Conservation (phyloP, 2,329 filamentous ascomycete species). For the Claviceps capensis region DNA sequence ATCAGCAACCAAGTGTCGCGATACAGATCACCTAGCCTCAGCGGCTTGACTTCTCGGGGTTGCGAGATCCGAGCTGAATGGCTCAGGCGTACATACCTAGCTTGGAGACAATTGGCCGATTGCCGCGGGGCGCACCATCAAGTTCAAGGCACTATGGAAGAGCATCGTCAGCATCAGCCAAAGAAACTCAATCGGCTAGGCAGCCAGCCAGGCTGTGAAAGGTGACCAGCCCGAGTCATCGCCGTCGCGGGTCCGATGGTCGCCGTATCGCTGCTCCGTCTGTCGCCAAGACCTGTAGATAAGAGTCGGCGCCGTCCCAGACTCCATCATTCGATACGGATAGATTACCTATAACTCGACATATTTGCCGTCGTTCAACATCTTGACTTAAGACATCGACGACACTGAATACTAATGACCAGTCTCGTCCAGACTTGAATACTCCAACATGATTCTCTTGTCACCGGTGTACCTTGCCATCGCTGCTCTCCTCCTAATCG, state of each 20-base stretch:
- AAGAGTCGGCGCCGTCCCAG: not conserved
- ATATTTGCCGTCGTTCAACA: not conserved
- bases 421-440: not conserved
- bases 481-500: conserved; percentile 13
- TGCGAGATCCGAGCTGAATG: not conserved
- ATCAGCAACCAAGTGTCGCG: not conserved
- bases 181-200: not conserved
- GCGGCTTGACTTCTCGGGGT: not conserved
- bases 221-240: not conserved
- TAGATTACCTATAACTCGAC: no score
- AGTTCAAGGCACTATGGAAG: not conserved
- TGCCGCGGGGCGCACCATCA: not conserved
- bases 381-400: not conserved
- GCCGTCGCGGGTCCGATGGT: not conserved
- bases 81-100: no score
- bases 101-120: not conserved
- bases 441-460: conserved; percentile 13
- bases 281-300: not conserved
- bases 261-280: not conserved
- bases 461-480: conserved; percentile 14
- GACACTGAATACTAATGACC: not conserved
- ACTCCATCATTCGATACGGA: not conserved
- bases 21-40: not conserved
- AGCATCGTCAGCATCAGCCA: not conserved
- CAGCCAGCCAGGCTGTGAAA: not conserved